Conservation (phyloP, 108 stramenopile species). For the Halocafeteria seosinensis region DNA sequence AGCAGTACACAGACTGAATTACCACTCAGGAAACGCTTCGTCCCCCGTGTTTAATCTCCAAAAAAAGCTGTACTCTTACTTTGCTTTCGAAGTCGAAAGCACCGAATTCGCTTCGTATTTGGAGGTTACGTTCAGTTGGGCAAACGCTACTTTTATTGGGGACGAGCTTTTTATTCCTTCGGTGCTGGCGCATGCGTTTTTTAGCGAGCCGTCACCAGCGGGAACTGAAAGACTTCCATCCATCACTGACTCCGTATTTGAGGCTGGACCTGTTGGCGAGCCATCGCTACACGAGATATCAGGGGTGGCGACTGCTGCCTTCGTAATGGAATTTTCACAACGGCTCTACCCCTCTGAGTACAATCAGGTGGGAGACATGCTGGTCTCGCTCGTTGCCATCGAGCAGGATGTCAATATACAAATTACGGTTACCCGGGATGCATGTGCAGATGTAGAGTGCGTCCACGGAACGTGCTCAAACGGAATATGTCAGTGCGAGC, state of each 20-base stretch:
- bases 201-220: background rate
- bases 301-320: too few species aligned
- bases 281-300: too few species aligned
- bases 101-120: too few species aligned
- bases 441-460: background rate
- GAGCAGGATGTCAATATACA: background rate
- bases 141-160: background rate
- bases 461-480: background rate
- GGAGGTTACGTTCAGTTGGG: background rate
- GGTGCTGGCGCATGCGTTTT: background rate
- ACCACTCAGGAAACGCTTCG: background rate
- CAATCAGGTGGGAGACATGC: background rate
- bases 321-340: background rate
- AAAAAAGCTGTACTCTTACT: background rate
- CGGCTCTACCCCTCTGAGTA: background rate
- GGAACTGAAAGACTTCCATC: too few species aligned
- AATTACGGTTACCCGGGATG: background rate
- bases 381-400: background rate
- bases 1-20: background rate
- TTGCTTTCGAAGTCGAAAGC: background rate
- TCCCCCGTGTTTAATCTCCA: background rate
- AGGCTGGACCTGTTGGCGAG: too few species aligned
- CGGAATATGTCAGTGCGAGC: background rate
- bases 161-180: background rate
- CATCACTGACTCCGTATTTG: too few species aligned